Evolutionary conservation across 176 grass and related monocot genomes (phyloP), one percentile per base, ranked within the genome.

Genomic region (Metroxylon sagu): DNA sequence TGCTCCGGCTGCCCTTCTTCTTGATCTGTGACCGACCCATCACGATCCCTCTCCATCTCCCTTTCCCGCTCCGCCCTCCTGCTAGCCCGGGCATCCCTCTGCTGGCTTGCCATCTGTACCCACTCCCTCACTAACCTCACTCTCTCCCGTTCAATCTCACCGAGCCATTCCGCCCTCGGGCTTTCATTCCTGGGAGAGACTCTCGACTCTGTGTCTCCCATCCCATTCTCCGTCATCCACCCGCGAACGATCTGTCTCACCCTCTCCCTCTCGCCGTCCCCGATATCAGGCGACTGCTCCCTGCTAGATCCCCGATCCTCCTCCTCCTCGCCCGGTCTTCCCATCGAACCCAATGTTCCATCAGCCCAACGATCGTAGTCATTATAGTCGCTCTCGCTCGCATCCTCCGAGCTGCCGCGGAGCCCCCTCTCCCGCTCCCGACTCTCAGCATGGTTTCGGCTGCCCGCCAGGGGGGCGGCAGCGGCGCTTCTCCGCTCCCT

Each of bases 81-180:
- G 50, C 48, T 74, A 19, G 35, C 48, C 17, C 70, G 78, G 64
- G 73, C 5, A 29, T 79, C 87, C 5, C 86, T 85, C 4, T 77
- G 80, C 53, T 89, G 90, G 71, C 86, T 89, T 64, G 77, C 83
- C 79, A 87, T 85, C 59, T 98, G 87, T 30, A 98, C 85, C 87
- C 87, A 85, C 77, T 97, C 93, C 55, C 93, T 88, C 0, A 91
- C 93, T 14, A 97, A 69, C 61, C 87, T 84, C 16, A 97, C 87
- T 78, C 83, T 86, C 78, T 85, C 83, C 23, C 93, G 79, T 81
- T 90, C 92, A 18, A 70, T 80, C 75, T 97, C 93, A 39, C 84
- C 87, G 17, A 89, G 80, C 86, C 82, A 95, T 53, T 88, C 84
- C 1, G 8, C 35, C 35, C 8, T 43, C 35, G 35, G 35, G 35